phyloP scores from a whole-genome alignment of 2,329 filamentous ascomycete genomes.

The Trichoderma simmonsii region DNA sequence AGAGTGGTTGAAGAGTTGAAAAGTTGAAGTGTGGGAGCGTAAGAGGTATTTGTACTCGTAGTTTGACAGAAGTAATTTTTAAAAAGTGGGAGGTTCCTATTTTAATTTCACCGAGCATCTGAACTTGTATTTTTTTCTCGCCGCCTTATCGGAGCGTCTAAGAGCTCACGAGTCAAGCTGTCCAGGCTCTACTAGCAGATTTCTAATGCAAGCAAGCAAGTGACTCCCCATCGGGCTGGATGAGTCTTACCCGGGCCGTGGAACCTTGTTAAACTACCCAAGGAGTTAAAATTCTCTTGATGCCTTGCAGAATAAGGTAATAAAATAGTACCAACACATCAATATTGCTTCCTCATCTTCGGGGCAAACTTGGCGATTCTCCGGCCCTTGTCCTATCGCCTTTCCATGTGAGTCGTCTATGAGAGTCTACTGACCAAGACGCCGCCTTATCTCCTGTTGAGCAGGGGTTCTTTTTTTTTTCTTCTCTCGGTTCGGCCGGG shows the following conservation, averaged over 20 bases:
- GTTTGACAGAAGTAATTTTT: background rate
- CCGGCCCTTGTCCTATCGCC: background rate
- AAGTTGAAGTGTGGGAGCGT: background rate
- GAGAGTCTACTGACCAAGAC: background rate
- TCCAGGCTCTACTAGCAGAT: background rate
- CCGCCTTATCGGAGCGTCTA: constrained; percentile 2
- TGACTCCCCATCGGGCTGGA: constrained; percentile 8
- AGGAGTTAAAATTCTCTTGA: background rate
- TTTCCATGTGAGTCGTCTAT: background rate
- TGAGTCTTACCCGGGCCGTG: background rate
- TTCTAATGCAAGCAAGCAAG: constrained; percentile 8
- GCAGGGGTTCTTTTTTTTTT: background rate
- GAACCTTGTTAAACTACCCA: background rate
- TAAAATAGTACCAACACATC: background rate
- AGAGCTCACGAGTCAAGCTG: constrained; percentile 9
- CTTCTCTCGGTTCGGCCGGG: constrained; percentile 1
- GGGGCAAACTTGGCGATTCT: background rate
- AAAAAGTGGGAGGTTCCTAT: background rate
- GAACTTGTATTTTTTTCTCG: background rate
- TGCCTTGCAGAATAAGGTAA: background rate
- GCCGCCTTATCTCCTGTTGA: constrained; percentile 3
- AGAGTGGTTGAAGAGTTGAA: background rate
- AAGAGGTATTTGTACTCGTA: constrained; percentile 2
- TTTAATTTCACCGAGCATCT: background rate
- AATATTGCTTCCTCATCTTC: background rate